Evolutionary conservation across 345 rosid genomes (phyloP).

Genomic region (Limnanthes douglasii): DNA sequence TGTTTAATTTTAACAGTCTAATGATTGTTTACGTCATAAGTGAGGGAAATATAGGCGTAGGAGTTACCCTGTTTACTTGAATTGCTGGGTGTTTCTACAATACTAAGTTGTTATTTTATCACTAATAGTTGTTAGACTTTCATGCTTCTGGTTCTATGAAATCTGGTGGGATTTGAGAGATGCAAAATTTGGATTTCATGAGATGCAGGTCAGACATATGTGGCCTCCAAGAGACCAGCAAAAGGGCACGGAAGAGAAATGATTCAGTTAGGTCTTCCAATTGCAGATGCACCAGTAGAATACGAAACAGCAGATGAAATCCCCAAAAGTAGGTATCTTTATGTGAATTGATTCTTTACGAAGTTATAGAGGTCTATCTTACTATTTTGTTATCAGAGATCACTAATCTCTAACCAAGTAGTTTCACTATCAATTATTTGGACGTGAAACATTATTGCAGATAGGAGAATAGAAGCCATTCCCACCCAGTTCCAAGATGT

Average conservation of each 20-base stretch:
- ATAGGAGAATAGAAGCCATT: constrained; percentile 43
- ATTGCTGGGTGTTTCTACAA: too few relatives aligned
- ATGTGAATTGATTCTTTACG: neutral
- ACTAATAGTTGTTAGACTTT: too few relatives aligned
- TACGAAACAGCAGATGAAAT: constrained; percentile 33
- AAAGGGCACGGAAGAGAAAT: constrained; percentile 93
- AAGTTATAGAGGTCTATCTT: too few relatives aligned
- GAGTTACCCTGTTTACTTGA: too few relatives aligned
- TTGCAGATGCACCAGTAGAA: constrained; percentile 60
- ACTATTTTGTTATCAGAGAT: too few relatives aligned
- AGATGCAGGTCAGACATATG: constrained; percentile 64
- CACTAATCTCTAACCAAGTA: neutral
- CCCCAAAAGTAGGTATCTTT: constrained; percentile 40
- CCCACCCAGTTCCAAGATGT: constrained; percentile 68
- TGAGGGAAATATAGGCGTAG: too few relatives aligned
- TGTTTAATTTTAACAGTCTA: too few relatives aligned
- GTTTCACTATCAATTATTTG: neutral
- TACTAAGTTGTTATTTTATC: constrained; percentile 1
- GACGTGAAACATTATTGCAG: constrained; percentile 23
- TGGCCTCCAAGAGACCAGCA: constrained; percentile 54
- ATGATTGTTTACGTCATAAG: too few relatives aligned
- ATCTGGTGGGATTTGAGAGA: neutral
- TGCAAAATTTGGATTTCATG: constrained; percentile 7
- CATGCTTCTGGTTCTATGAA: too few relatives aligned
- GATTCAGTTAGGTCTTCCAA: constrained; percentile 81